Base-by-base conservation (phyloP, 305 asterid species). In the Solanum hybrid region DNA sequence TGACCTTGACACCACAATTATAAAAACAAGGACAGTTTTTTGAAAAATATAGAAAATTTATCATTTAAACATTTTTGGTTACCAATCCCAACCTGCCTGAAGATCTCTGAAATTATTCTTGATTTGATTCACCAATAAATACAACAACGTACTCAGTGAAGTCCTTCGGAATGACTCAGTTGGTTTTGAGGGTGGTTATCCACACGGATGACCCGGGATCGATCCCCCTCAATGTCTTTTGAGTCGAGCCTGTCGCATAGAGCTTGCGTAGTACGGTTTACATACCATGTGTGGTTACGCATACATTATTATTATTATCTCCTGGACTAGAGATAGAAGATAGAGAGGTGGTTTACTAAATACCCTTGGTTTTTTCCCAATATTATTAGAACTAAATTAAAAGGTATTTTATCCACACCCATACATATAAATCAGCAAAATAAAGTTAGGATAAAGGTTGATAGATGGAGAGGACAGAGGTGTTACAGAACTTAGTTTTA, bases 81-180 rank as follows among this genome's bases (percentile, higher is more conserved):
- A 56, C 10, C 24, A 56, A 56, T 1, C 10, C 24, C 0, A 56
- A 56, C 69, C 4, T 17, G 24, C 66, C 0, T 0, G 24, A 0
- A 56, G 26, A 64, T 64, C 73, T n/a, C 73, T 66, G 1, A 66
- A 9, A 10, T n/a, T 66, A 66, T 66, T 66, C 29, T 66, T 66
- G 69, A 66, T 31, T 29, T 29, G n/a, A 73, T 73, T 27, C 0
- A 73, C 0, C 5, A 29, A 73, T 56, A 56, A 20, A 56, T 56
- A 56, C 4, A 17, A 6, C 69, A 6, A 56, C 1, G 4, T 56
- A 51, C 1, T 51, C 1, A 46, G 1, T 46, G 64, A 46, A 42
- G 2, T 42, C 46, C 46, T 38, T 38, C 1, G 42, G 12, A 13
- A 38, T 38, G 13, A 3, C 42, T 38, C 42, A 38, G 42, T 38